These are phyloP conservation scores for Termitomyces sp. DNA, from an alignment of 768 basidiomycete genomes.

Conservation along the genomic window DNA sequence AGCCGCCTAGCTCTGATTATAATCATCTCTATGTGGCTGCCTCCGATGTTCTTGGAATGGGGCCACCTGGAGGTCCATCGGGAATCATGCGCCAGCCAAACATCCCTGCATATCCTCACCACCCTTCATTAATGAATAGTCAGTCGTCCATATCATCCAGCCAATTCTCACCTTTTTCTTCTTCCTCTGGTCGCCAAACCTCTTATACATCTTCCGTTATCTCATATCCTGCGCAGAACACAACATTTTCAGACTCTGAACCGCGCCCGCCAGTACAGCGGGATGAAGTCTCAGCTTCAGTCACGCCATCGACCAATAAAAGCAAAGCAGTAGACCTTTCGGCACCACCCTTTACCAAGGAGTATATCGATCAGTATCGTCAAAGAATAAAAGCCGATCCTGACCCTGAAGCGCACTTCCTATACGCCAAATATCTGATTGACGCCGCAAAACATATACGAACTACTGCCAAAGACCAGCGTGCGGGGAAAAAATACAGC, in stretches of 20 bases:
- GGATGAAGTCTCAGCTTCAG: slow-evolving; percentile 53
- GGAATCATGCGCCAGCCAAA: slow-evolving; percentile 18
- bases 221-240: slow-evolving; percentile 20
- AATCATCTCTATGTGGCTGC: slow-evolving; percentile 71
- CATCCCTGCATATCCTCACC: slow-evolving; percentile 19
- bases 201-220: slow-evolving; percentile 17
- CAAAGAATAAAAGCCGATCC: slow-evolving; percentile 96
- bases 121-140: slow-evolving; percentile 15
- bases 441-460: slow-evolving; percentile 95
- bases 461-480: slow-evolving; percentile 66
- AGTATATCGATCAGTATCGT: slow-evolving; percentile 97
- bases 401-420: slow-evolving; percentile 96
- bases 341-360: slow-evolving; percentile 87
- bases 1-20: slow-evolving; percentile 37
- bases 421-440: slow-evolving; percentile 98
- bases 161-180: slow-evolving; percentile 27
- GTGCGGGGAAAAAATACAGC: slow-evolving; percentile 85
- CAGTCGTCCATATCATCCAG: slow-evolving; percentile 26
- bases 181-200: slow-evolving; percentile 8
- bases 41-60: slow-evolving; percentile 78
- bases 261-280: slow-evolving; percentile 54
- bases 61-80: slow-evolving; percentile 41
- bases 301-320: slow-evolving; percentile 55
- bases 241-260: slow-evolving; percentile 44
- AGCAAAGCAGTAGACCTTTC: slow-evolving; percentile 80